Conservation (phyloP, 1,284 basidiomycete genomes). For the Cerioporus squamosus region DNA sequence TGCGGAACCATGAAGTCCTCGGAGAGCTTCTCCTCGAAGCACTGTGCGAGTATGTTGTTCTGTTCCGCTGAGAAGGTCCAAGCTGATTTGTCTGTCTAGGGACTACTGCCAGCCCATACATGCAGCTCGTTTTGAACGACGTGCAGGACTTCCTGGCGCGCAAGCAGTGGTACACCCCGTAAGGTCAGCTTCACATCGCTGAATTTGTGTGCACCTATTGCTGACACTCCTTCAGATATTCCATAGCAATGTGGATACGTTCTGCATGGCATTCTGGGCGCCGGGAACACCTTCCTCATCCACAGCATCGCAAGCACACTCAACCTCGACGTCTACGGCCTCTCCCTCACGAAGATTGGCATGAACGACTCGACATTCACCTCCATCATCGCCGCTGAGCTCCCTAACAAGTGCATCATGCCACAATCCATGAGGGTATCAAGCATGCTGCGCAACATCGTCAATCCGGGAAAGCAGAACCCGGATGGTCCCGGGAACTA, state of each 20-base stretch:
- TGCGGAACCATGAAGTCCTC: too few species aligned
- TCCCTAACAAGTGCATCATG: conserved; percentile 73
- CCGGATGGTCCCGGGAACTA: conserved; percentile 1
- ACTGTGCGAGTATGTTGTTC: too few species aligned
- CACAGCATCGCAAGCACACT: conserved; percentile 80
- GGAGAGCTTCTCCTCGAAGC: too few species aligned
- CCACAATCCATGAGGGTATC: conserved; percentile 64
- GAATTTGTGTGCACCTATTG: too few species aligned
- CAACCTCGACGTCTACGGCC: conserved; percentile 72
- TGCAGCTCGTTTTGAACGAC: too few species aligned
- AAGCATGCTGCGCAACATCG: conserved; percentile 51
- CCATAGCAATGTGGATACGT: conserved; percentile 77
- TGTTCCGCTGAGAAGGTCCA: too few species aligned
- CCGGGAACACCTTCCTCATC: conserved; percentile 78
- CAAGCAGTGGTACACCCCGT: too few species aligned
- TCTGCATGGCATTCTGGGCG: conserved; percentile 33
- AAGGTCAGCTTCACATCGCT: too few species aligned
- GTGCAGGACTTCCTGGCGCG: too few species aligned
- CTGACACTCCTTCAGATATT: conserved; percentile 51
- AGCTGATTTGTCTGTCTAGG: too few species aligned
- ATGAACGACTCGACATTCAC: conserved; percentile 70
- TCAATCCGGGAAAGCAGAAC: conserved; percentile 20
- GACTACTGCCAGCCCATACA: too few species aligned
- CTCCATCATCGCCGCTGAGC: conserved; percentile 61
- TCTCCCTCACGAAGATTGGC: conserved; percentile 72